phyloP scores from a whole-genome alignment of 2,329 filamentous ascomycete genomes.

The Microdochium nivale region DNA sequence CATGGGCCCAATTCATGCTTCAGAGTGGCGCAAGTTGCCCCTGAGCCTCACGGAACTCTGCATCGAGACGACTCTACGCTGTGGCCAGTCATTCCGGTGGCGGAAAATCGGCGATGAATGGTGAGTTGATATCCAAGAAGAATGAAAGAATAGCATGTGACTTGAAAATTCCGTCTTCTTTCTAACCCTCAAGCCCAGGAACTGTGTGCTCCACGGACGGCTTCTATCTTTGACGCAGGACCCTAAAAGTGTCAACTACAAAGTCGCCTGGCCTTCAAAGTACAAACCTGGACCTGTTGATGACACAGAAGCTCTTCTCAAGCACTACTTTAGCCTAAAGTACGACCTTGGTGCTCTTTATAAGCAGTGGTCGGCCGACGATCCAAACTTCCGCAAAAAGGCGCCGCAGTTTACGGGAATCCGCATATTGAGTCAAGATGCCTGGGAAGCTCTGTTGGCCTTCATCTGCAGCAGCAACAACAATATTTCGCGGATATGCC shows the following conservation, averaged over 20 bases:
- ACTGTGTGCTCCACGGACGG: constrained; percentile 77
- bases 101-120: constrained; percentile 78
- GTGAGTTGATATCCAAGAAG: constrained; percentile 31
- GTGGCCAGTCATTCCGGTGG: constrained; percentile 97
- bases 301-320: constrained; percentile 65
- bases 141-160: neutral
- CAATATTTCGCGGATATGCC: constrained; percentile 88
- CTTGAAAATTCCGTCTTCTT: neutral
- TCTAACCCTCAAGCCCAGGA: constrained; percentile 34
- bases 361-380: constrained; percentile 74
- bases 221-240: constrained; percentile 84
- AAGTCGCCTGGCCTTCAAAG: constrained; percentile 50
- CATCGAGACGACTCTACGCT: constrained; percentile 88
- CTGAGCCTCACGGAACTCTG: constrained; percentile 78
- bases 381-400: constrained; percentile 81
- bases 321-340: constrained; percentile 78
- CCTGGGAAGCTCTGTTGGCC: constrained; percentile 87
- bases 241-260: constrained; percentile 68
- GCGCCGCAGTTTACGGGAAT: constrained; percentile 85
- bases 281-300: constrained; percentile 33
- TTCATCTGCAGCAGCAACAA: constrained; percentile 99
- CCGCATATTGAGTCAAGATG: constrained; percentile 85
- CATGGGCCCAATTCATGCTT: constrained; percentile 38
- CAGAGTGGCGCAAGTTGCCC: constrained; percentile 82
- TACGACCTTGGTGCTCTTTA: constrained; percentile 73